Evolutionary conservation across 2,329 filamentous ascomycete species (phyloP).

Genomic region (Aureobasidium uvarum): DNA sequence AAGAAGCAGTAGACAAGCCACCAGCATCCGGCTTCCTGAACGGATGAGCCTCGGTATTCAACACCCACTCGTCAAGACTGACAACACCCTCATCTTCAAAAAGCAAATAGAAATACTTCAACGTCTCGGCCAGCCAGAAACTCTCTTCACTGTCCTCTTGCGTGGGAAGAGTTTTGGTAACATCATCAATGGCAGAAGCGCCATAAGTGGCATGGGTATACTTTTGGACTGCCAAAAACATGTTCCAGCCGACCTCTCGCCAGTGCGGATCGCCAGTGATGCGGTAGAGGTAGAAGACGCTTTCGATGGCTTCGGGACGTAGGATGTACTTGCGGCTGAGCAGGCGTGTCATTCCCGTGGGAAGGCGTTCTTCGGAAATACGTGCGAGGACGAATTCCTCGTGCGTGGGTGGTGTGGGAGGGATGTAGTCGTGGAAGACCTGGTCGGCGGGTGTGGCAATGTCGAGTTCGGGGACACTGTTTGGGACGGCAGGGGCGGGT

Average conservation of each 20-base stretch:
- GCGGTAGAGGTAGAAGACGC: constrained; percentile 85
- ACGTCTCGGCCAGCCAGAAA: constrained; percentile 83
- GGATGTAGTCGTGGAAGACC: constrained; percentile 30
- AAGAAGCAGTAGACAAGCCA: no score
- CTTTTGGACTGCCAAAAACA: constrained; percentile 71
- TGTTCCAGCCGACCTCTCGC: constrained; percentile 80
- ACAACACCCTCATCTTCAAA: constrained; percentile 67
- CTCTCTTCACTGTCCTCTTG: constrained; percentile 72
- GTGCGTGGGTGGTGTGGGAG: constrained; percentile 33
- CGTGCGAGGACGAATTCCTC: constrained; percentile 37
- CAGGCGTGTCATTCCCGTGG: constrained; percentile 44
- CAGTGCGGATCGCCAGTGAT: constrained; percentile 75
- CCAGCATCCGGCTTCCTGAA: constrained; percentile 42
- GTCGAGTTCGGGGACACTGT: constrained; percentile 15
- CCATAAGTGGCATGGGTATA: constrained; percentile 65
- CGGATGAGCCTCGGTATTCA: constrained; percentile 59
- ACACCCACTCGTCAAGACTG: constrained; percentile 66
- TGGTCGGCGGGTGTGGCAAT: not conserved
- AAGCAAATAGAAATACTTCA: constrained; percentile 89
- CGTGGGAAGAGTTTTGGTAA: constrained; percentile 47
- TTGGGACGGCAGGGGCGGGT: constrained; percentile 6
- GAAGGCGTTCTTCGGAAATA: constrained; percentile 44
- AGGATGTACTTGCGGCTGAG: constrained; percentile 43
- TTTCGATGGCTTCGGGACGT: constrained; percentile 78
- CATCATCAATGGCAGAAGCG: constrained; percentile 68